These are phyloP conservation scores for Blastomyces gilchristii DNA, from an alignment of 2,329 filamentous ascomycete genomes.

Conservation along the genomic window DNA sequence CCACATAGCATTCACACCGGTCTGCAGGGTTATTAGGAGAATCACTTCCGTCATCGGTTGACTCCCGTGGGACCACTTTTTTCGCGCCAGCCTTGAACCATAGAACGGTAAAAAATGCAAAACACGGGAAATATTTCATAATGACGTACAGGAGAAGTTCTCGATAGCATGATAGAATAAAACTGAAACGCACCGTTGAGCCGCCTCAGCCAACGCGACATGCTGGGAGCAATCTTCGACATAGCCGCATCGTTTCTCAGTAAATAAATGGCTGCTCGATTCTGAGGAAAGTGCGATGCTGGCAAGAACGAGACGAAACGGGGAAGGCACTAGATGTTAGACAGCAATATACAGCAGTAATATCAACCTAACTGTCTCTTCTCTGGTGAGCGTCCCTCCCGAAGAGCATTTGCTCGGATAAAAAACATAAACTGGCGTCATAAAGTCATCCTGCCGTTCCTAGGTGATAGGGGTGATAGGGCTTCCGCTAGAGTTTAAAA, in stretches of 20 bases:
- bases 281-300: neutral
- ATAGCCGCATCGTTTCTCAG: neutral
- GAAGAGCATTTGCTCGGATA: neutral
- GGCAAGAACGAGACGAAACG: neutral
- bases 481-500: neutral
- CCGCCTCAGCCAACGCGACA: neutral
- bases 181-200: neutral
- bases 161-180: neutral
- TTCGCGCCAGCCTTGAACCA: neutral
- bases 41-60: neutral
- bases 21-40: neutral
- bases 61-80: neutral
- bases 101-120: neutral
- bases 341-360: neutral
- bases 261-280: neutral
- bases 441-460: neutral
- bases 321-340: neutral
- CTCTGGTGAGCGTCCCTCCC: neutral
- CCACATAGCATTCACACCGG: constrained; percentile 40
- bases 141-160: neutral
- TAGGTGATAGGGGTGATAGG: neutral
- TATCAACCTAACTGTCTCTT: neutral
- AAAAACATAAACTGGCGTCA: neutral
- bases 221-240: neutral
- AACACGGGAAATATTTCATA: neutral